Percentiles rank a stretch among this genome's conserved stretches.
Conservation (phyloP, 768 basidiomycete genomes). For the Suillus spraguei region DNA sequence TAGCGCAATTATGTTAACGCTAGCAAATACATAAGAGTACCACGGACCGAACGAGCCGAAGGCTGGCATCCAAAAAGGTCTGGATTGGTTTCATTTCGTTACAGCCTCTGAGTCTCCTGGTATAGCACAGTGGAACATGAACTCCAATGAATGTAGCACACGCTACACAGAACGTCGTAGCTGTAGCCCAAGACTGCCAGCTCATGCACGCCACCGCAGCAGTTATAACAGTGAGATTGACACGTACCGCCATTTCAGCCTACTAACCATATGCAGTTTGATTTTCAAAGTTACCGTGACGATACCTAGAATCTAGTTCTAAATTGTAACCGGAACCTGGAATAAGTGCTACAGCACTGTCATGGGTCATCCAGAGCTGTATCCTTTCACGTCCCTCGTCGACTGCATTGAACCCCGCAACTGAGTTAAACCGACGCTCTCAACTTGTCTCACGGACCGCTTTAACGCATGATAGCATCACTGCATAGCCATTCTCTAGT, state of each 20-base stretch:
- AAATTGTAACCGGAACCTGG: constrained; percentile 29
- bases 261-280: constrained; percentile 43
- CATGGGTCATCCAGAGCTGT: constrained; percentile 55
- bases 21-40: constrained; percentile 50
- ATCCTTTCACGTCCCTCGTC: constrained; percentile 49
- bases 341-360: constrained; percentile 50
- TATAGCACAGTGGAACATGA: constrained; percentile 33
- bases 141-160: constrained; percentile 43
- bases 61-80: constrained; percentile 49
- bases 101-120: constrained; percentile 20
- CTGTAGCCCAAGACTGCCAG: constrained; percentile 21
- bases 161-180: constrained; percentile 21
- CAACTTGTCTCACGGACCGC: constrained; percentile 32
- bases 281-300: constrained; percentile 45
- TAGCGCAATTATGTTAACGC: constrained; percentile 55
- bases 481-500: constrained; percentile 36
- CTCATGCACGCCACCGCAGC: constrained; percentile 32
- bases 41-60: constrained; percentile 55
- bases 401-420: constrained; percentile 49
- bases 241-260: constrained; percentile 17
- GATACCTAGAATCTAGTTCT: constrained; percentile 29
- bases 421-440: too few species aligned
- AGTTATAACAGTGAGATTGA: constrained; percentile 35
- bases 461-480: constrained; percentile 39
- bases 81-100: constrained; percentile 6